These are phyloP conservation scores for Tetraselmis striata DNA, from an alignment of 139 green algal genomes.

Conservation along the genomic window DNA sequence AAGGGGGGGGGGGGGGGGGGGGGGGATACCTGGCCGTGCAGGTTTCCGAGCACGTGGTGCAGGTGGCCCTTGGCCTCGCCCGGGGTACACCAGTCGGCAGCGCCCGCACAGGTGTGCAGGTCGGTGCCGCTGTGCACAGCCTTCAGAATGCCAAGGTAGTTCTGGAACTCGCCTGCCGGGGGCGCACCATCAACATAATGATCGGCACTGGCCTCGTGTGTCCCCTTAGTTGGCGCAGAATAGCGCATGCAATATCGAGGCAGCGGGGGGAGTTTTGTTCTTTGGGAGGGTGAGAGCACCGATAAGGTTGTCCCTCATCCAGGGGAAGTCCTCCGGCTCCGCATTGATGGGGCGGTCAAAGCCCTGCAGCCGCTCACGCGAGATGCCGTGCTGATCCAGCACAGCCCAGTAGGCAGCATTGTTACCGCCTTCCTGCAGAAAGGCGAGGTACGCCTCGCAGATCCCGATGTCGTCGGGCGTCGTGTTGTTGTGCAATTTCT, in stretches of 20 bases:
- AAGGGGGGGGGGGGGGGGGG: too few relatives aligned
- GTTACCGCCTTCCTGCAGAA: conserved; percentile 77
- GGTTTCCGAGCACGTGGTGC: conserved; percentile 71
- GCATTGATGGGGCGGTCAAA: conserved; percentile 86
- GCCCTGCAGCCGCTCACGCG: conserved; percentile 72
- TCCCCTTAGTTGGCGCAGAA: too few relatives aligned
- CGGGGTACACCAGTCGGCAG: conserved; percentile 16
- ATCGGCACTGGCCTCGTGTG: too few relatives aligned
- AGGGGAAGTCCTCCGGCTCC: conserved; percentile 75
- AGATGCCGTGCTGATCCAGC: conserved; percentile 80
- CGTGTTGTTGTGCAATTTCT: conserved; percentile 99
- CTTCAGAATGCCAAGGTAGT: conserved; percentile 95
- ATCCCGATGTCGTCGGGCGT: conserved; percentile 96
- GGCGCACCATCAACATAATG: too few relatives aligned
- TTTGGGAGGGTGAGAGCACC: too few relatives aligned
- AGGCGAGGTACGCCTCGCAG: conserved; percentile 92
- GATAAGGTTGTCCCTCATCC: conserved; percentile 82
- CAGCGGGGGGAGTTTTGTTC: too few relatives aligned
- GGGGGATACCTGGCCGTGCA: conserved; percentile 24
- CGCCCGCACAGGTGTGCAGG: conserved; percentile 44
- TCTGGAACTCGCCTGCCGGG: conserved; percentile 71
- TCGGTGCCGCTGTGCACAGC: conserved; percentile 80
- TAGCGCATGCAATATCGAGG: too few relatives aligned
- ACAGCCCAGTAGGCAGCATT: conserved; percentile 77
- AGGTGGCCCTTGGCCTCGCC: conserved; percentile 64